Percentiles rank a stretch among this genome's conserved stretches.
phyloP scores from a whole-genome alignment of 2,329 filamentous ascomycete species.

The Pseudogymnoascus sp. region DNA sequence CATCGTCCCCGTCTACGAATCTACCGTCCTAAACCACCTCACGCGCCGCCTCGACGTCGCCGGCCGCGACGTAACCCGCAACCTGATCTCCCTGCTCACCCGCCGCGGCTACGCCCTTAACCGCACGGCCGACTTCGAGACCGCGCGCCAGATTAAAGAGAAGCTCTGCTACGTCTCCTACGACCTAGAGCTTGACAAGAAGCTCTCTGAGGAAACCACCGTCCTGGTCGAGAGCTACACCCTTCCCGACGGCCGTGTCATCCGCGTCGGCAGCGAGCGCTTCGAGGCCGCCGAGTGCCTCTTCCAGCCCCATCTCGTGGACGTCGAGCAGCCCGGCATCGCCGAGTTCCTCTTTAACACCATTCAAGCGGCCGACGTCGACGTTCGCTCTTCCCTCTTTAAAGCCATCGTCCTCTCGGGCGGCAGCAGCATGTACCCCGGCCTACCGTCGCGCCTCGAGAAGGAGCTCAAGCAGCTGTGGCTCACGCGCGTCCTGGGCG shows the following conservation, averaged over 20 bases:
- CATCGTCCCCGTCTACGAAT: constrained; percentile 97
- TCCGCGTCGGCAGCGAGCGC: constrained; percentile 89
- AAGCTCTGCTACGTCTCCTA: constrained; percentile 99
- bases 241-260: constrained; percentile 88
- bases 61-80: constrained; percentile 94
- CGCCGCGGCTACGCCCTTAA: constrained; percentile 94
- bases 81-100: constrained; percentile 88
- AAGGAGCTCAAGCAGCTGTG: constrained; percentile 99
- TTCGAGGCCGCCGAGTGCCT: constrained; percentile 97
- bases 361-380: constrained; percentile 90
- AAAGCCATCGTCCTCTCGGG: constrained; percentile 96
- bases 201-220: constrained; percentile 92
- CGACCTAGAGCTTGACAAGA: constrained; percentile 92
- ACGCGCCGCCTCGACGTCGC: constrained; percentile 91
- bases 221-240: constrained; percentile 97
- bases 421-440: constrained; percentile 98
- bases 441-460: constrained; percentile 85
- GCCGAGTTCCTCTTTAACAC: constrained; percentile 98
- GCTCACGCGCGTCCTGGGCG: constrained; percentile 82
- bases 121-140: constrained; percentile 97
- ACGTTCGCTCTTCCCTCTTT: constrained; percentile 87
- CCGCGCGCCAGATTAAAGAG: constrained; percentile 98
- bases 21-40: constrained; percentile 92
- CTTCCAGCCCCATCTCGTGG: constrained; percentile 96
- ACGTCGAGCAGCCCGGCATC: constrained; percentile 93